These are phyloP conservation scores for Fusarium multiceps DNA, from an alignment of 2,329 filamentous ascomycete species.

Conservation along the genomic window DNA sequence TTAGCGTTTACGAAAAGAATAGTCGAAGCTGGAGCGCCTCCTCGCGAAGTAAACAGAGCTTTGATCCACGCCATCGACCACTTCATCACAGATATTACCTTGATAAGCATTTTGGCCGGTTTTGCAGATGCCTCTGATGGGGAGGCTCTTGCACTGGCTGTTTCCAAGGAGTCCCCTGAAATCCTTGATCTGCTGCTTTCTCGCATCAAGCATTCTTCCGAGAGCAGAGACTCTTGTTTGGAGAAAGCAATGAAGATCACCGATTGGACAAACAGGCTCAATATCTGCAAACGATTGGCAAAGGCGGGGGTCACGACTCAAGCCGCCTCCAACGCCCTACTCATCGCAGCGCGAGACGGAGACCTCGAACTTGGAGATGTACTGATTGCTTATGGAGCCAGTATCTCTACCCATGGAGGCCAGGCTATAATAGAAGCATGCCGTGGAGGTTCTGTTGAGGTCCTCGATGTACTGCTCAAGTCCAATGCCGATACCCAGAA, in stretches of 20 bases:
- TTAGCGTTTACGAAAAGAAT: constrained; percentile 62
- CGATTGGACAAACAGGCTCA: constrained; percentile 54
- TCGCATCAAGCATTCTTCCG: constrained; percentile 50
- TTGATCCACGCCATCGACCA: constrained; percentile 62
- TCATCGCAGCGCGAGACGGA: constrained; percentile 63
- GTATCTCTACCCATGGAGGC: constrained; percentile 61
- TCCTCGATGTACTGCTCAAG: constrained; percentile 62
- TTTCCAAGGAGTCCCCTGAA: constrained; percentile 59
- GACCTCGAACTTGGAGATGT: constrained; percentile 63
- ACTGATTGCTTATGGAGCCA: constrained; percentile 64
- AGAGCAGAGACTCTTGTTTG: constrained; percentile 56
- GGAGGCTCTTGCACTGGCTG: constrained; percentile 59
- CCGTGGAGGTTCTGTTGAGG: constrained; percentile 60
- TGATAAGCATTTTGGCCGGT: constrained; percentile 59
- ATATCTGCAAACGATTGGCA: constrained; percentile 60
- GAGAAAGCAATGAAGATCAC: constrained; percentile 56
- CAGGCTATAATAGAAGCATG: constrained; percentile 67
- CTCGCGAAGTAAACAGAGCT: constrained; percentile 62
- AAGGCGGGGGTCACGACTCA: constrained; percentile 58
- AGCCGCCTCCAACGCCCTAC: constrained; percentile 61
- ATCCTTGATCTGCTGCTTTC: constrained; percentile 60
- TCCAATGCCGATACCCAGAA: constrained; percentile 54
- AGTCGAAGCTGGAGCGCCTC: constrained; percentile 60
- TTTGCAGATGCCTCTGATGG: constrained; percentile 64
- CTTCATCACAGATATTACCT: constrained; percentile 60